phyloP scores from a whole-genome alignment of 345 rosid species.

The Salix dunnii region DNA sequence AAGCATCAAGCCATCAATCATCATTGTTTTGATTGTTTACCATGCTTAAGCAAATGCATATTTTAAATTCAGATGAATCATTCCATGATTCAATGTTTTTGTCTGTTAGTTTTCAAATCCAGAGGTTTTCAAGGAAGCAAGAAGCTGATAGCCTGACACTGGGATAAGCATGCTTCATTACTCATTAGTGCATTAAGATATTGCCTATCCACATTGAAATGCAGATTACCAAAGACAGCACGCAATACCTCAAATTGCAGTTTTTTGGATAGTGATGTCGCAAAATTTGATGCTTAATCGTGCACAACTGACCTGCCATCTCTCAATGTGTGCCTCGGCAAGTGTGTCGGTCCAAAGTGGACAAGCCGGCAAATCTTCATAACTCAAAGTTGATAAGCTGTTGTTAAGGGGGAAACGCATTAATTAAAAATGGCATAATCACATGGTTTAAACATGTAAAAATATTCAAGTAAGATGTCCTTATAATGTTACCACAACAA shows the following conservation, averaged over 20 bases:
- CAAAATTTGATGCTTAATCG: background rate
- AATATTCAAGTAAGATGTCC: background rate
- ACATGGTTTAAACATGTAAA: background rate
- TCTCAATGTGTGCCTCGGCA: background rate
- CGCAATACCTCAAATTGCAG: background rate
- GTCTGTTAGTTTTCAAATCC: background rate
- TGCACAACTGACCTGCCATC: background rate
- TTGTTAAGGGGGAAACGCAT: background rate
- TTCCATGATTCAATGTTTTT: background rate
- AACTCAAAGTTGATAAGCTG: background rate
- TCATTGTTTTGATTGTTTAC: background rate
- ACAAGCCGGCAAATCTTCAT: background rate
- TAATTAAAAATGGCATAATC: background rate
- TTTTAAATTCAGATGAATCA: background rate
- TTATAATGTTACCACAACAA: background rate
- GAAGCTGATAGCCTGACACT: too few species aligned
- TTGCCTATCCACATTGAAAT: background rate
- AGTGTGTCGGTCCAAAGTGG: background rate
- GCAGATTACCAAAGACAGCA: background rate
- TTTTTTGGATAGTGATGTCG: background rate
- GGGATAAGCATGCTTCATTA: background rate
- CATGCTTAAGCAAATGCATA: background rate
- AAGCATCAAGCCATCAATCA: background rate
- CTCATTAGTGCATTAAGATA: background rate
- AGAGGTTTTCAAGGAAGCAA: background rate